Percentiles rank a stretch among this genome's conserved stretches.
phyloP scores from a whole-genome alignment of 306 rosid genomes.

The Fragaria vesca region DNA sequence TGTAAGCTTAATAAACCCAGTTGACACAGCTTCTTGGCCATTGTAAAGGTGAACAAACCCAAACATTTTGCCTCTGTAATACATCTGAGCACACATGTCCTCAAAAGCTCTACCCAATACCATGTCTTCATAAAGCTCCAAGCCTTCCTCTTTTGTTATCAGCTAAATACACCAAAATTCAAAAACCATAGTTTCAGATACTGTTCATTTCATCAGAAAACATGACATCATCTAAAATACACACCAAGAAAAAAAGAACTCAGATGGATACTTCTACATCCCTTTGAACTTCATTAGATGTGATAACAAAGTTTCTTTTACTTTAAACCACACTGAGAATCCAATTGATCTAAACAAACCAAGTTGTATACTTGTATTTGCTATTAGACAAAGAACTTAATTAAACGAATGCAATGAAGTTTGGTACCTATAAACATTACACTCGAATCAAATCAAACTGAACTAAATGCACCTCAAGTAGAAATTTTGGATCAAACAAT shows the following conservation, averaged over 20 bases:
- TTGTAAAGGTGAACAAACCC: constrained; percentile 99
- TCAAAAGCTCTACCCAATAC: constrained; percentile 83
- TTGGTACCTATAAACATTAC: neutral
- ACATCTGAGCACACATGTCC: constrained; percentile 99
- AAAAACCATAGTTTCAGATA: constrained; percentile 26
- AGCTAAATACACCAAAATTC: constrained; percentile 48
- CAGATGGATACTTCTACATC: neutral
- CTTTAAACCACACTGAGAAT: neutral
- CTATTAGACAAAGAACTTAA: neutral
- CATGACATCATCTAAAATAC: neutral
- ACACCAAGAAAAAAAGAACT: neutral
- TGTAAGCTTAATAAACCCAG: constrained; percentile 89
- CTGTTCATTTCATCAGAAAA: neutral
- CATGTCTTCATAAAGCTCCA: constrained; percentile 94
- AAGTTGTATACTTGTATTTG: neutral
- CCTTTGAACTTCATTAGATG: neutral
- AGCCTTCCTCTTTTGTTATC: constrained; percentile 82
- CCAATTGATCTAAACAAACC: neutral
- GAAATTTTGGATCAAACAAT: no score
- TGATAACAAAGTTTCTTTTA: neutral
- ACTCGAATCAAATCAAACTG: no score
- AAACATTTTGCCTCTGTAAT: constrained; percentile 93
- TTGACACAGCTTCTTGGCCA: constrained; percentile 98
- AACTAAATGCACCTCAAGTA: no score
- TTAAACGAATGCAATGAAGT: neutral